A percentile compares a stretch with the other conserved stretches of the same genome.
phyloP scores from a whole-genome alignment of 345 rosid genomes.

The Eutrema heterophyllum region DNA sequence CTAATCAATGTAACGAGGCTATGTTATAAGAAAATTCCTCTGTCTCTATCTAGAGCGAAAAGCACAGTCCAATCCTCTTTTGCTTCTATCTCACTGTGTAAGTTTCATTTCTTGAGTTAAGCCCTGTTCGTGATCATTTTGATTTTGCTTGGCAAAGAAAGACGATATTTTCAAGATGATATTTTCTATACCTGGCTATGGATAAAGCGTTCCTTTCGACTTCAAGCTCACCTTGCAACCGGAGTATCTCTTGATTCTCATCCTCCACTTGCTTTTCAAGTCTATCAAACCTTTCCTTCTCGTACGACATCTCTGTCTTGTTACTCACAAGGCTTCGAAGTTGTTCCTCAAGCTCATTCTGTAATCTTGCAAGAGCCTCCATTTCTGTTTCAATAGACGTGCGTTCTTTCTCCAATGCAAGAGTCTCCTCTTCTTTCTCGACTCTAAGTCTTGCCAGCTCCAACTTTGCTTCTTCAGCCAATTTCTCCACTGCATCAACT shows the following conservation, averaged over 20 bases:
- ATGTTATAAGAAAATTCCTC: too few relatives aligned
- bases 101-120: not conserved
- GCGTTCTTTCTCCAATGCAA: conserved; percentile 60
- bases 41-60: too few relatives aligned
- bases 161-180: not conserved
- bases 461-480: conserved; percentile 76
- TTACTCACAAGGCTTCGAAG: conserved; percentile 56
- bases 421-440: conserved; percentile 66
- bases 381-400: conserved; percentile 71
- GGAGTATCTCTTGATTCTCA: conserved; percentile 65
- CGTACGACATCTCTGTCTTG: conserved; percentile 74
- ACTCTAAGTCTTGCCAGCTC: conserved; percentile 62
- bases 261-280: conserved; percentile 61
- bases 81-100: not conserved
- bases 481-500: conserved; percentile 62
- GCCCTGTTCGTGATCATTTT: not conserved
- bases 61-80: not conserved
- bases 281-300: conserved; percentile 63
- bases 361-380: conserved; percentile 66
- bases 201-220: conserved; percentile 83
- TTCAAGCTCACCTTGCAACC: conserved; percentile 72
- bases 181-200: conserved; percentile 66
- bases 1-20: not conserved
- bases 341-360: conserved; percentile 72
- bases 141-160: not conserved